phyloP scores from a whole-genome alignment of 2,329 filamentous ascomycete genomes.

The Shiraia sp. region DNA sequence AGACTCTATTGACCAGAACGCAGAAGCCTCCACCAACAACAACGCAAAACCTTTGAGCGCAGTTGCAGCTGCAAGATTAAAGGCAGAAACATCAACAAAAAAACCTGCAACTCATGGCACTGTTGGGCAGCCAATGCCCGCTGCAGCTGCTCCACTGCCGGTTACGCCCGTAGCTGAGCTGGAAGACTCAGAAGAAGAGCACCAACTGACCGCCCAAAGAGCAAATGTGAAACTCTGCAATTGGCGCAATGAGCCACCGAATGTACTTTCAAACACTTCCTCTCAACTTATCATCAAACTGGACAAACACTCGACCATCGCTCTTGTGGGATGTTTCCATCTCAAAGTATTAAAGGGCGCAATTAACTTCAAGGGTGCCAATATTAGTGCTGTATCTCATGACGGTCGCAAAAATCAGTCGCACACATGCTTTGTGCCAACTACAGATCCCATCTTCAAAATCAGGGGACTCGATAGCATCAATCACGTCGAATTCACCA shows the following conservation, averaged over 20 bases:
- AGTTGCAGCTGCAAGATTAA: conserved; percentile 39
- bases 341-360: conserved; percentile 65
- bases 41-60: conserved; percentile 34
- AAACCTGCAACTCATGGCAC: conserved; percentile 10
- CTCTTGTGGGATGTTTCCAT: conserved; percentile 67
- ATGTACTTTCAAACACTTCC: conserved; percentile 28
- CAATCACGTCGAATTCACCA: conserved; percentile 52
- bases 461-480: conserved; percentile 61
- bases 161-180: conserved; percentile 17
- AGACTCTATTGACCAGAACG: background rate
- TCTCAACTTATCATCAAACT: conserved; percentile 31
- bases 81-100: conserved; percentile 22
- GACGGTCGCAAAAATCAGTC: conserved; percentile 15
- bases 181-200: conserved; percentile 23
- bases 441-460: conserved; percentile 71
- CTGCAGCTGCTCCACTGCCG: conserved; percentile 19
- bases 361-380: conserved; percentile 68
- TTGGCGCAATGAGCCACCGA: conserved; percentile 28
- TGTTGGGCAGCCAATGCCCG: conserved; percentile 14
- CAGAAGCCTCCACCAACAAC: conserved; percentile 9
- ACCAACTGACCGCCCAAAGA: conserved; percentile 6
- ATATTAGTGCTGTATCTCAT: conserved; percentile 52
- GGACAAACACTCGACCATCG: conserved; percentile 40
- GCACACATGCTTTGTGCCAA: conserved; percentile 66
- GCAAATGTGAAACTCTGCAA: conserved; percentile 36